Evolutionary conservation across 1,284 basidiomycete genomes (phyloP).

Genomic region (Microbotryomycetes sp.): DNA sequence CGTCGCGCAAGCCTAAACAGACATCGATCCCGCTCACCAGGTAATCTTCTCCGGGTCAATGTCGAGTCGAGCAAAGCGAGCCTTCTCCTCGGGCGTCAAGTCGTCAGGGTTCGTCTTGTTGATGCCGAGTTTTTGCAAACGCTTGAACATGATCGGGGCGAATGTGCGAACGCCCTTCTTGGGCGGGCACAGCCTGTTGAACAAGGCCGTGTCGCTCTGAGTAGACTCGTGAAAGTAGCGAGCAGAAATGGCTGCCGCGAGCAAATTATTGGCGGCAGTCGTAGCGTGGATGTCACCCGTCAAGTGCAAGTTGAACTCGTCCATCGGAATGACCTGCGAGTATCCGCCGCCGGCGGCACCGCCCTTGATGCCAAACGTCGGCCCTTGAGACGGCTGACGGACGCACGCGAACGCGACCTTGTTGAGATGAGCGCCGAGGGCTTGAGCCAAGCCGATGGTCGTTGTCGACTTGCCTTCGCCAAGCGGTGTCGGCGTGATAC

Average conservation of each 20-base stretch:
- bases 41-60: slow-evolving; percentile 88
- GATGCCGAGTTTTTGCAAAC: slow-evolving; percentile 90
- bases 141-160: slow-evolving; percentile 91
- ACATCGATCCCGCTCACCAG: slow-evolving; percentile 48
- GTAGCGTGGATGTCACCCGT: slow-evolving; percentile 99
- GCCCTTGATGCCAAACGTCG: slow-evolving; percentile 99
- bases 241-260: slow-evolving; percentile 91
- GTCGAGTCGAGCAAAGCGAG: slow-evolving; percentile 82
- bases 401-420: slow-evolving; percentile 95
- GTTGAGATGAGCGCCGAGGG: slow-evolving; percentile 86
- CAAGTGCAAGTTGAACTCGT: slow-evolving; percentile 93
- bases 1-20: background rate
- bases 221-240: slow-evolving; percentile 98
- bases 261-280: slow-evolving; percentile 92
- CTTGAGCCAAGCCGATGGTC: slow-evolving; percentile 94
- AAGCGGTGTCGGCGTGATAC: slow-evolving; percentile 94
- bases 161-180: slow-evolving; percentile 95
- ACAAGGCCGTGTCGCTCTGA: slow-evolving; percentile 89
- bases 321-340: slow-evolving; percentile 98
- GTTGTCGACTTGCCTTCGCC: slow-evolving; percentile 99
- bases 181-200: slow-evolving; percentile 80
- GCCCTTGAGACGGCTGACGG: slow-evolving; percentile 97
- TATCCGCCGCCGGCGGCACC: slow-evolving; percentile 98
- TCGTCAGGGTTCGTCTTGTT: slow-evolving; percentile 88
- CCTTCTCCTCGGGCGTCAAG: slow-evolving; percentile 86